These are phyloP conservation scores for Elongisporangium senticosum DNA, from an alignment of 352 stramenopile species.

Conservation along the genomic window DNA sequence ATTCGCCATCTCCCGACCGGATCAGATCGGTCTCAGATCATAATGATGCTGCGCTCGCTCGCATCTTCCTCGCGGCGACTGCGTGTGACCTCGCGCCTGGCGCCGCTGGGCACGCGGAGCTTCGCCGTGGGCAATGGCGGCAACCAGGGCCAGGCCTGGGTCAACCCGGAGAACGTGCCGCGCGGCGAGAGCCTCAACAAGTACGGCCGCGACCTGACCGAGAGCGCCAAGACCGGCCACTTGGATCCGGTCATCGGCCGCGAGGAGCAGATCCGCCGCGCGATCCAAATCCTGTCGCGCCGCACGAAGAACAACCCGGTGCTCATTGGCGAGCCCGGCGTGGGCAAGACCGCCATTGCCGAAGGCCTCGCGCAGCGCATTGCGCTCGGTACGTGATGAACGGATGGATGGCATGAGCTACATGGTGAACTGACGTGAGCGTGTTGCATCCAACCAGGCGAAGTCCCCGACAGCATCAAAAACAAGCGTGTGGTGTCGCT, in stretches of 20 bases:
- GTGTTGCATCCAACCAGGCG: slow-evolving; percentile 11
- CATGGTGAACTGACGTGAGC: neutral
- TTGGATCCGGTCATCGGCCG: slow-evolving; percentile 93
- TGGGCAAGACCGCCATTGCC: slow-evolving; percentile 94
- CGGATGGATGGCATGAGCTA: neutral
- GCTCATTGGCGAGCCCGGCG: slow-evolving; percentile 95
- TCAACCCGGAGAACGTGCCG: slow-evolving; percentile 80
- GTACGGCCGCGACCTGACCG: slow-evolving; percentile 71
- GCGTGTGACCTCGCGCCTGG: neutral
- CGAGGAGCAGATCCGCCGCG: slow-evolving; percentile 93
- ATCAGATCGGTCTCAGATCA: neutral
- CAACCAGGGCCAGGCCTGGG: slow-evolving; percentile 32
- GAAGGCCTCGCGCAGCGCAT: slow-evolving; percentile 97
- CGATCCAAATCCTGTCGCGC: slow-evolving; percentile 94
- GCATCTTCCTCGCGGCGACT: neutral
- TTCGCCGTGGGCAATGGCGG: slow-evolving; percentile 10
- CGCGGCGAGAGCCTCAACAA: slow-evolving; percentile 74
- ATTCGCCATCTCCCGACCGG: neutral
- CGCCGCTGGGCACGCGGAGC: neutral
- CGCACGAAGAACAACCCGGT: slow-evolving; percentile 99
- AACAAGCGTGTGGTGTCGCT: slow-evolving; percentile 93
- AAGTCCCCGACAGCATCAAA: slow-evolving; percentile 94
- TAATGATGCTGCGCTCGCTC: neutral
- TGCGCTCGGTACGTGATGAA: slow-evolving; percentile 42
- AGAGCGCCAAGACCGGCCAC: slow-evolving; percentile 62